Conservation (phyloP, 768 basidiomycete genomes). For the Cytidiella melzeri region DNA sequence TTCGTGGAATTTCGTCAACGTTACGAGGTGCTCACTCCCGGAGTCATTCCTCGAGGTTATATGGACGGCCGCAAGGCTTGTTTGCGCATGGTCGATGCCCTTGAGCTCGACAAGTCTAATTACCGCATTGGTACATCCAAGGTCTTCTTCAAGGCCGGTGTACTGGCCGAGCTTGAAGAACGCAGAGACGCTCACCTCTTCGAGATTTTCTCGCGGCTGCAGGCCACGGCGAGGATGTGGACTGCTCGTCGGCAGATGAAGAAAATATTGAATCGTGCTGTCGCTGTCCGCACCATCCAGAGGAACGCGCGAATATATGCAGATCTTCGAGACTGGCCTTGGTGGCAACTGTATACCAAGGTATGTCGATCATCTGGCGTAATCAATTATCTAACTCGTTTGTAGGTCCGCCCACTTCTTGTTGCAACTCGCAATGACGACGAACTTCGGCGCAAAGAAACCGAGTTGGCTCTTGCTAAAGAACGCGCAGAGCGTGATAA, state of each 20-base stretch:
- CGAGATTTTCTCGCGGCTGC: slow-evolving; percentile 83
- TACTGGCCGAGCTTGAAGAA: slow-evolving; percentile 94
- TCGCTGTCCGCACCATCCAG: slow-evolving; percentile 89
- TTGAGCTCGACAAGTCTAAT: slow-evolving; percentile 79
- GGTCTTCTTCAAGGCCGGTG: slow-evolving; percentile 98
- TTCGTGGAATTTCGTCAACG: slow-evolving; percentile 97
- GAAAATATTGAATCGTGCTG: slow-evolving; percentile 89
- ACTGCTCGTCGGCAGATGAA: slow-evolving; percentile 85
- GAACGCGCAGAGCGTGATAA: slow-evolving; percentile 87
- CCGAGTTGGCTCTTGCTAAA: slow-evolving; percentile 72
- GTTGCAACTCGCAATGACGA: slow-evolving; percentile 92
- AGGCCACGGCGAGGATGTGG: slow-evolving; percentile 82
- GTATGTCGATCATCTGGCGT: slow-evolving; percentile 28
- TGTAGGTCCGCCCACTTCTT: slow-evolving; percentile 81
- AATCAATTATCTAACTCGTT: neutral
- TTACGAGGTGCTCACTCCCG: slow-evolving; percentile 93
- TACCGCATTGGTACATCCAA: slow-evolving; percentile 95
- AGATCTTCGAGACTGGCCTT: slow-evolving; percentile 91
- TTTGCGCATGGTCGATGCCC: slow-evolving; percentile 79
- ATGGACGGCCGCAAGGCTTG: slow-evolving; percentile 98
- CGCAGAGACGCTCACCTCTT: slow-evolving; percentile 81
- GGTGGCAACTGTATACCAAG: slow-evolving; percentile 99
- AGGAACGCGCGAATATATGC: slow-evolving; percentile 90
- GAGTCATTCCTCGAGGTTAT: slow-evolving; percentile 88
- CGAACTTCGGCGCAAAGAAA: slow-evolving; percentile 81